Conservation (phyloP, 345 rosid genomes). For the Populus tremula region DNA sequence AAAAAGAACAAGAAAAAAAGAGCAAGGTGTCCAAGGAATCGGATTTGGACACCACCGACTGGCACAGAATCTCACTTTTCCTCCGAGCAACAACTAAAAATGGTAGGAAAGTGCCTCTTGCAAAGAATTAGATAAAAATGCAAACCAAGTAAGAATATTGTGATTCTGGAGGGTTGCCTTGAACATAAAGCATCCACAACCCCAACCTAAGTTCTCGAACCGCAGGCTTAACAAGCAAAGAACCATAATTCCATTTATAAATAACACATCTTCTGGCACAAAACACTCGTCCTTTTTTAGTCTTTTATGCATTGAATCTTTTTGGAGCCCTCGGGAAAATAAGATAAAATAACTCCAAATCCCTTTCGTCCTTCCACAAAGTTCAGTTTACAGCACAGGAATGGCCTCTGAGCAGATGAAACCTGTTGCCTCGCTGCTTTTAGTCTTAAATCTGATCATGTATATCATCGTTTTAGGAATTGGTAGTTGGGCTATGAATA, state of each 20-base stretch:
- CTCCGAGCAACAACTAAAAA: constrained; percentile 7
- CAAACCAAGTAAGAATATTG: constrained; percentile 39
- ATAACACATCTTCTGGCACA: constrained; percentile 8
- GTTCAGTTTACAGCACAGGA: constrained; percentile 14
- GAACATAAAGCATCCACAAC: constrained; percentile 54
- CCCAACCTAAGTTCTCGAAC: constrained; percentile 12
- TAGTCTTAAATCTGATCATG: constrained; percentile 76
- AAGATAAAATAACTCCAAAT: neutral
- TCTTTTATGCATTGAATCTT: constrained; percentile 8
- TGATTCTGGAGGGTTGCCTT: constrained; percentile 44
- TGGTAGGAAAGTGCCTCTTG: constrained; percentile 4
- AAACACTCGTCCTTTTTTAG: constrained; percentile 6
- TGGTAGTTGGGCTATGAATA: constrained; percentile 81
- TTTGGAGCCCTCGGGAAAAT: neutral
- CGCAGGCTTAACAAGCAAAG: constrained; percentile 79
- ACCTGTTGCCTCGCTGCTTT: constrained; percentile 52
- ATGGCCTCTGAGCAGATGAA: constrained; percentile 61
- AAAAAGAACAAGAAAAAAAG: neutral
- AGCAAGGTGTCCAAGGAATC: neutral
- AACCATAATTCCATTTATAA: constrained; percentile 41
- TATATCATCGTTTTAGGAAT: constrained; percentile 64
- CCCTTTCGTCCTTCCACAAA: neutral
- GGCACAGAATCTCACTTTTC: constrained; percentile 36
- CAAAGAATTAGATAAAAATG: neutral
- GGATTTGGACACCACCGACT: neutral